A percentile compares a stretch with the other conserved stretches of the same genome.
Evolutionary conservation across 2,329 filamentous ascomycete genomes (phyloP).

Genomic region (Phialemoniopsis sp.): DNA sequence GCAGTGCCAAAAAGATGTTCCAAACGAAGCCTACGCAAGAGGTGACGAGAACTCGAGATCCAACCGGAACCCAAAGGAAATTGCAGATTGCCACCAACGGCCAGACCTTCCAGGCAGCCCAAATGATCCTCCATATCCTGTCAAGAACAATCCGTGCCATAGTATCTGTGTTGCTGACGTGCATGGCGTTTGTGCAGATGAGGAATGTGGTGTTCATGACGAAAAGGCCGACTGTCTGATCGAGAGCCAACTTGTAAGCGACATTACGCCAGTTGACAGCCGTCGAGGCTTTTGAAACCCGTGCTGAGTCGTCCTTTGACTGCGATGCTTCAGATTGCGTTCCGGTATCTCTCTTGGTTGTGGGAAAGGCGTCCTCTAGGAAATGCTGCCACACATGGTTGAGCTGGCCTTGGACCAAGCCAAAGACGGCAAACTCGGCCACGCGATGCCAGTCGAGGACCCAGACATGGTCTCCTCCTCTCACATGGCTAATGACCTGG

Average conservation of each 20-base stretch:
- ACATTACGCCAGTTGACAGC: slow-evolving; percentile 14
- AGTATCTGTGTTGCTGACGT: slow-evolving; percentile 8
- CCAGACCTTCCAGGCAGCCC: slow-evolving; percentile 17
- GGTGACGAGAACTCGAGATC: slow-evolving; percentile 15
- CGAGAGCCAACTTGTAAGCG: slow-evolving; percentile 14
- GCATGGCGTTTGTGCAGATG: slow-evolving; percentile 16
- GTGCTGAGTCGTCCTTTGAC: neutral
- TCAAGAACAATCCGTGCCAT: slow-evolving; percentile 11
- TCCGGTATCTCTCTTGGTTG: neutral
- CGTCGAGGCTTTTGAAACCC: neutral
- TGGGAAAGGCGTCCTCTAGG: slow-evolving; percentile 16
- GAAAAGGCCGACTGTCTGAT: slow-evolving; percentile 17
- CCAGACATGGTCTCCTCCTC: too few relatives aligned
- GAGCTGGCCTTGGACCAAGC: slow-evolving; percentile 16
- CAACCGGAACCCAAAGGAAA: slow-evolving; percentile 16
- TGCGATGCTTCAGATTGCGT: neutral
- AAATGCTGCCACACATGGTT: slow-evolving; percentile 16
- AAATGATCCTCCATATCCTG: slow-evolving; percentile 14
- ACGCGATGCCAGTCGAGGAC: slow-evolving; percentile 16
- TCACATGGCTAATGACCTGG: slow-evolving; percentile 9
- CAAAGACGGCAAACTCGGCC: slow-evolving; percentile 17
- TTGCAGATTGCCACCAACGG: slow-evolving; percentile 16
- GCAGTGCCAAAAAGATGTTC: slow-evolving; percentile 19
- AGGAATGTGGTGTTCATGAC: slow-evolving; percentile 13
- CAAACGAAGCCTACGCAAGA: slow-evolving; percentile 18